These are phyloP conservation scores for Gnaphalium uliginosum DNA, from an alignment of 129 eudicot species.

Conservation along the genomic window DNA sequence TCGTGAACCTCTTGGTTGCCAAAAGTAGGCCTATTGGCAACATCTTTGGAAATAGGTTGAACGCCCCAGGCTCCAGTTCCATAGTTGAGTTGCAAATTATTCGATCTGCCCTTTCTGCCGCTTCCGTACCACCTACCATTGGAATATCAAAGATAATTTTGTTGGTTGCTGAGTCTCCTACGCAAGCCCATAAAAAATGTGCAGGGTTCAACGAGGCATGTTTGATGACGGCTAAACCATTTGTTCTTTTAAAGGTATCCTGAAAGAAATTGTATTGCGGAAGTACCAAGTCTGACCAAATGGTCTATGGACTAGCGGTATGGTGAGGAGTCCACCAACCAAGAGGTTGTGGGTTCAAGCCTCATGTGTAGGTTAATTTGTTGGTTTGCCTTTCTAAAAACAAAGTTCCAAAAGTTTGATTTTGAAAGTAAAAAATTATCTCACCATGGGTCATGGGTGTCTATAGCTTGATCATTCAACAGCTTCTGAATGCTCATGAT, in stretches of 20 bases:
- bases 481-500: conserved; percentile 35
- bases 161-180: conserved; percentile 17
- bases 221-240: conserved; percentile 42
- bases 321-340: too few species aligned
- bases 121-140: neutral
- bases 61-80: conserved; percentile 41
- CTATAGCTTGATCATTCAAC: conserved; percentile 43
- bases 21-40: conserved; percentile 55
- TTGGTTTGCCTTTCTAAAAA: too few species aligned
- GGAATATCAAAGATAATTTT: conserved; percentile 21
- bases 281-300: too few species aligned
- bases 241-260: conserved; percentile 42
- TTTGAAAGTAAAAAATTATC: neutral
- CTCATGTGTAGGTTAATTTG: too few species aligned
- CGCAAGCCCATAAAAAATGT: conserved; percentile 40
- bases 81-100: conserved; percentile 50
- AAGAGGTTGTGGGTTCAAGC: too few species aligned
- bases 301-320: too few species aligned
- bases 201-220: conserved; percentile 46
- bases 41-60: conserved; percentile 36
- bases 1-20: conserved; percentile 37
- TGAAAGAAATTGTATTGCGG: neutral
- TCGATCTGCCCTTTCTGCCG: conserved; percentile 32
- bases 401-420: too few species aligned
- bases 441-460: conserved; percentile 15